A percentile compares a stretch with the other conserved stretches of the same genome.
Conservation (phyloP, 2,329 filamentous ascomycete species). For the Beauveria rudraprayagi region DNA sequence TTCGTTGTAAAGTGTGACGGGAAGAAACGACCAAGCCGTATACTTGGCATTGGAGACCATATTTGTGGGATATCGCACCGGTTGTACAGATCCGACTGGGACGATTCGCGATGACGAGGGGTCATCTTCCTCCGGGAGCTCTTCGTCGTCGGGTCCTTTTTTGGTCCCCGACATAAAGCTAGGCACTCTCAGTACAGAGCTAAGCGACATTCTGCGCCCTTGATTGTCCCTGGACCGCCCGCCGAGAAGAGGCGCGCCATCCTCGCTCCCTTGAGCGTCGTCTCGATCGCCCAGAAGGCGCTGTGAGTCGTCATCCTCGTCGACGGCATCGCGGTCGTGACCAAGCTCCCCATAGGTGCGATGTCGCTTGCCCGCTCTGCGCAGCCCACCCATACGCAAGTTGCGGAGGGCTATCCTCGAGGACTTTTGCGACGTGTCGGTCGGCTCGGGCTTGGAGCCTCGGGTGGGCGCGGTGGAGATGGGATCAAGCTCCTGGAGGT, state of each 20-base stretch:
- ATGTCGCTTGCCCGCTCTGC: conserved; percentile 46
- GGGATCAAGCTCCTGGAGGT: conserved; percentile 74
- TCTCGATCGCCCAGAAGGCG: conserved; percentile 57
- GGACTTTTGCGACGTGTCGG: conserved; percentile 34
- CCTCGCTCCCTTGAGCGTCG: conserved; percentile 56
- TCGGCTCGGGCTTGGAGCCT: conserved; percentile 22
- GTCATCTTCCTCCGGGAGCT: conserved; percentile 48
- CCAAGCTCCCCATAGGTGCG: conserved; percentile 55
- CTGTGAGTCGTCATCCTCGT: conserved; percentile 64
- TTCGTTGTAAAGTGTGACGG: conserved; percentile 92
- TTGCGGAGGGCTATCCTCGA: conserved; percentile 63
- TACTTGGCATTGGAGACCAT: conserved; percentile 96
- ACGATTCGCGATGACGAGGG: conserved; percentile 67
- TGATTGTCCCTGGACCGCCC: conserved; percentile 18
- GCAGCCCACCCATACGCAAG: conserved; percentile 57
- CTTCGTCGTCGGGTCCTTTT: conserved; percentile 28
- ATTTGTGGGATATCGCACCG: conserved; percentile 77
- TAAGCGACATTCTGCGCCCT: conserved; percentile 20
- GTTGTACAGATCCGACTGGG: conserved; percentile 65
- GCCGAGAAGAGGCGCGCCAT: conserved; percentile 61
- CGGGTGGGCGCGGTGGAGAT: conserved; percentile 30
- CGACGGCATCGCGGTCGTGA: conserved; percentile 44
- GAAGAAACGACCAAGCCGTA: conserved; percentile 87
- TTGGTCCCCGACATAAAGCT: conserved; percentile 25
- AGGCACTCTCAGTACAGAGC: conserved; percentile 17